Evolutionary conservation across 2,329 filamentous ascomycete species (phyloP).

Genomic region (Fusarium globosum): DNA sequence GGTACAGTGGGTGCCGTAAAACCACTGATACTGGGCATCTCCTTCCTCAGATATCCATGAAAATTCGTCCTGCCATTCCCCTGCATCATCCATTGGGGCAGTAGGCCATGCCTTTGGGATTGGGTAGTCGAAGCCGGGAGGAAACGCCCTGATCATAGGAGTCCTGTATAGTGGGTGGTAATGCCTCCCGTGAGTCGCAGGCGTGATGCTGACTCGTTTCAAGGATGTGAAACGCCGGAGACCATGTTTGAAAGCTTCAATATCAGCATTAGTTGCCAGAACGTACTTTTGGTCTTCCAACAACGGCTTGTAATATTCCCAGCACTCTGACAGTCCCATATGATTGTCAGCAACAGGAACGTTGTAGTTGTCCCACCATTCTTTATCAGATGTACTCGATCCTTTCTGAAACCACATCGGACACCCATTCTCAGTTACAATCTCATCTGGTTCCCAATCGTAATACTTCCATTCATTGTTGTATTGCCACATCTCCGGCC

Average conservation of each 20-base stretch:
- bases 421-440: not conserved
- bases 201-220: not conserved
- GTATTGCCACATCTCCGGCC: not conserved
- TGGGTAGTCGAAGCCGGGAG: constrained; percentile 1
- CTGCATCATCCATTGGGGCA: not conserved
- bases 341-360: not conserved
- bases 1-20: not conserved
- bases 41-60: not conserved
- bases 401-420: not conserved
- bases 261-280: not conserved
- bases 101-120: not conserved
- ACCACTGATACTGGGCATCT: not conserved
- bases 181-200: not conserved
- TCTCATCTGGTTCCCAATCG: not conserved
- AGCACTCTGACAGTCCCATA: not conserved
- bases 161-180: not conserved
- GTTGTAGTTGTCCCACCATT: not conserved
- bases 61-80: not conserved
- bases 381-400: not conserved
- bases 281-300: not conserved
- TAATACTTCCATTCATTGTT: rapidly evolving
- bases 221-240: not conserved
- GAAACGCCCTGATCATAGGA: constrained; percentile 6
- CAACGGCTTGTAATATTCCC: not conserved
- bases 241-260: not conserved